phyloP scores from a whole-genome alignment of 2,329 filamentous ascomycete genomes.

The Chrysosporium keratinophilum region DNA sequence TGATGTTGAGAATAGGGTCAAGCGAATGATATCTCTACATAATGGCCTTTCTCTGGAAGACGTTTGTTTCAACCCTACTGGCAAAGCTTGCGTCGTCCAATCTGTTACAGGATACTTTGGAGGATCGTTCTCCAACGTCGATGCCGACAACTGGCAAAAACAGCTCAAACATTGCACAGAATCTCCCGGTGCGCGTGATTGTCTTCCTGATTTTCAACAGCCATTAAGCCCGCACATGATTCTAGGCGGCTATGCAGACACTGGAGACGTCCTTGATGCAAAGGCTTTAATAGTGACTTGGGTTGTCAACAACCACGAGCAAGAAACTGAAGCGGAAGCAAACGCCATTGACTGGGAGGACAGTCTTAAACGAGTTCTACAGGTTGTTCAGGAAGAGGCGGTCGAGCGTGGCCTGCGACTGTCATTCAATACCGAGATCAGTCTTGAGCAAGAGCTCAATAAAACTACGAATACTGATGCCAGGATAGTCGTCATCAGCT shows the following conservation, averaged over 20 bases:
- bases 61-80: constrained; percentile 88
- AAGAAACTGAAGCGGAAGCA: constrained; percentile 59
- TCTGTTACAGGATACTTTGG: constrained; percentile 85
- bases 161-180: constrained; percentile 63
- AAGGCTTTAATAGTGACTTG: constrained; percentile 80
- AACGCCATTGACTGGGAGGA: constrained; percentile 84
- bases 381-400: constrained; percentile 73
- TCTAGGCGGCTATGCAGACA: constrained; percentile 64
- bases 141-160: constrained; percentile 58
- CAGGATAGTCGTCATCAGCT: constrained; percentile 92
- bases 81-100: constrained; percentile 81
- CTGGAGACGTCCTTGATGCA: constrained; percentile 57
- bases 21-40: constrained; percentile 57
- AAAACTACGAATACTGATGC: constrained; percentile 98
- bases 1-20: constrained; percentile 69
- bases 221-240: constrained; percentile 78
- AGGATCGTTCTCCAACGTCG: constrained; percentile 52
- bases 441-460: constrained; percentile 88
- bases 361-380: constrained; percentile 60
- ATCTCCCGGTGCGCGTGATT: constrained; percentile 60
- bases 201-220: constrained; percentile 79
- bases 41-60: constrained; percentile 64
- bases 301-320: constrained; percentile 80
- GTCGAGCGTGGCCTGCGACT: constrained; percentile 65
- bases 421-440: constrained; percentile 92